Percentiles rank a stretch among this genome's conserved stretches.
phyloP scores from a whole-genome alignment of 2,329 filamentous ascomycete genomes.

The Paraphaeosphaeria sporulosa region DNA sequence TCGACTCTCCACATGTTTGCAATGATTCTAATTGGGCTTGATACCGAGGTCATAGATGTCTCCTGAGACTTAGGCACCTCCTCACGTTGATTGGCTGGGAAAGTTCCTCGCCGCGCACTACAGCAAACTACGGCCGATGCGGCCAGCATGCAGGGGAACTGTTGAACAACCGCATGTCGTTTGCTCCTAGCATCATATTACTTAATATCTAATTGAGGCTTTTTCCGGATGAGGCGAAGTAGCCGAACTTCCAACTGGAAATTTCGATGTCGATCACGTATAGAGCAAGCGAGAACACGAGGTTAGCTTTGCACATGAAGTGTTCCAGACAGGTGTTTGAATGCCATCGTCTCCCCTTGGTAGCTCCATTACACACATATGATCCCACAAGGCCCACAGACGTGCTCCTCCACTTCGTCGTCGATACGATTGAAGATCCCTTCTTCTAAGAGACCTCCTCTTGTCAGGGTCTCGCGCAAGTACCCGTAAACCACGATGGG shows the following conservation, averaged over 20 bases:
- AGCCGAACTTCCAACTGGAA: neutral
- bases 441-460: neutral
- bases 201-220: neutral
- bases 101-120: neutral
- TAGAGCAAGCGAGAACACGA: neutral
- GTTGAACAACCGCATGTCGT: neutral
- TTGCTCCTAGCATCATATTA: neutral
- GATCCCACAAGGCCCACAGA: neutral
- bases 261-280: constrained; percentile 13
- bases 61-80: constrained; percentile 1
- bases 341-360: neutral
- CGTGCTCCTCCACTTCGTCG: neutral
- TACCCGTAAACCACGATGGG: constrained; percentile 16
- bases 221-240: neutral
- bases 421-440: neutral
- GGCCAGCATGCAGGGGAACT: neutral
- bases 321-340: neutral
- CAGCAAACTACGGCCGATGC: neutral
- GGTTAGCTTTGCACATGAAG: neutral
- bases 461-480: neutral
- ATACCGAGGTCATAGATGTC: neutral
- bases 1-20: neutral
- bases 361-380: neutral
- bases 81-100: neutral
- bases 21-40: neutral